Percentiles rank a stretch among this genome's conserved stretches.
Conservation (phyloP, 176 grass and related monocot species). For the Poa annua region DNA sequence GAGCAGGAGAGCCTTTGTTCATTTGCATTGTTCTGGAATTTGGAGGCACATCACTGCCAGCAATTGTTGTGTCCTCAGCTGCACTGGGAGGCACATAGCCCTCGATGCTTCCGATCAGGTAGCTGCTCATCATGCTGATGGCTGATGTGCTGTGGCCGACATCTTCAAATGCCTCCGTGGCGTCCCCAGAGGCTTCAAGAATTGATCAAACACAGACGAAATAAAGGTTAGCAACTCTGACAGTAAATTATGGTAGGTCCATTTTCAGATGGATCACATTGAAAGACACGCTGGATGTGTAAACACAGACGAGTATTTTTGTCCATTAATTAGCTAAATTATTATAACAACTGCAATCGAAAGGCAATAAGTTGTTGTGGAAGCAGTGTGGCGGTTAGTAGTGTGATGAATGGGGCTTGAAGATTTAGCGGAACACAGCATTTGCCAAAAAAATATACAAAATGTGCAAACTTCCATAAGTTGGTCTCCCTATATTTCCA, state of each 20-base stretch:
- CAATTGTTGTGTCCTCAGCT: neutral
- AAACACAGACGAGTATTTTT: too few species aligned
- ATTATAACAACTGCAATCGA: neutral
- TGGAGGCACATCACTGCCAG: slow-evolving; percentile 9
- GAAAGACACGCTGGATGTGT: neutral
- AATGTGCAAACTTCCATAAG: neutral
- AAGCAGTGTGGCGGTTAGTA: neutral
- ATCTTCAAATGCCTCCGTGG: slow-evolving; percentile 76
- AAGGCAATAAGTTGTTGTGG: neutral
- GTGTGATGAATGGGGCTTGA: neutral
- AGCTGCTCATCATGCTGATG: slow-evolving; percentile 71
- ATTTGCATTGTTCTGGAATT: slow-evolving; percentile 25
- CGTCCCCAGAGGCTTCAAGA: slow-evolving; percentile 69
- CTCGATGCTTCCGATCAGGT: slow-evolving; percentile 60
- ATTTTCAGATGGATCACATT: slow-evolving; percentile 20
- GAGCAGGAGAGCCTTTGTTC: slow-evolving; percentile 50
- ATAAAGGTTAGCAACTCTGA: slow-evolving; percentile 29
- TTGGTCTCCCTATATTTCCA: slow-evolving; percentile 29
- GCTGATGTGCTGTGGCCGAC: slow-evolving; percentile 80
- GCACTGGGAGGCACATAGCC: slow-evolving; percentile 40
- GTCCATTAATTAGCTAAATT: neutral
- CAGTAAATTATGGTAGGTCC: neutral
- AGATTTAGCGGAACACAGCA: neutral
- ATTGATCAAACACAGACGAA: slow-evolving; percentile 17
- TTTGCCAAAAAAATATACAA: neutral